A percentile compares a stretch with the other conserved stretches of the same genome.
Conservation (phyloP, 768 basidiomycete species). For the Grammothele lineata region DNA sequence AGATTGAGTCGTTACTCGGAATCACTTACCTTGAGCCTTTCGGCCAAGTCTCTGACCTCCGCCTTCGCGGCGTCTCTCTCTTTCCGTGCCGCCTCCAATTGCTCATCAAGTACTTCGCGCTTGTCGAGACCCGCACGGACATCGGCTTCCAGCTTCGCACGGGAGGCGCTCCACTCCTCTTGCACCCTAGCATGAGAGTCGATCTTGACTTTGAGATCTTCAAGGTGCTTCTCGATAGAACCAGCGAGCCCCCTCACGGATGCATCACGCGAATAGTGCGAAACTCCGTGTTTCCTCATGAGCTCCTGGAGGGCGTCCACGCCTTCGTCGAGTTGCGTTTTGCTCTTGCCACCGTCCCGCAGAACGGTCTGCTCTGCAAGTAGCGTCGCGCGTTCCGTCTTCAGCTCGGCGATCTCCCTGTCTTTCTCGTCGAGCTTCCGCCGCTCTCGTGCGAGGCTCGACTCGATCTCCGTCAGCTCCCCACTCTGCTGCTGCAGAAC, state of each 20-base stretch:
- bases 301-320: slow-evolving; percentile 44
- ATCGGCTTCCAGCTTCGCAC: slow-evolving; percentile 19
- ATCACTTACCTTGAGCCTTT: slow-evolving; percentile 45
- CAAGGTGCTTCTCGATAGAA: slow-evolving; percentile 26
- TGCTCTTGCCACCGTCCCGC: slow-evolving; percentile 32
- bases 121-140: slow-evolving; percentile 16
- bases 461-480: slow-evolving; percentile 39
- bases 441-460: slow-evolving; percentile 32
- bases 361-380: slow-evolving; percentile 44
- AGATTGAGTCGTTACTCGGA: no score
- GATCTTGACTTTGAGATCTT: slow-evolving; percentile 18
- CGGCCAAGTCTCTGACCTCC: slow-evolving; percentile 28
- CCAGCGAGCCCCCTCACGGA: slow-evolving; percentile 23
- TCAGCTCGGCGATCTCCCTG: slow-evolving; percentile 38
- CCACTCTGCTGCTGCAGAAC: slow-evolving; percentile 39
- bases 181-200: slow-evolving; percentile 17
- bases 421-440: slow-evolving; percentile 28
- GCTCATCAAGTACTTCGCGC: slow-evolving; percentile 16
- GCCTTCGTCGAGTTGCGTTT: slow-evolving; percentile 44
- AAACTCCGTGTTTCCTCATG: slow-evolving; percentile 53
- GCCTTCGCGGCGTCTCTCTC: slow-evolving; percentile 24
- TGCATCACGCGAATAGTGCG: slow-evolving; percentile 34
- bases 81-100: slow-evolving; percentile 19
- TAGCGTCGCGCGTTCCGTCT: slow-evolving; percentile 44
- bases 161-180: slow-evolving; percentile 16